These are phyloP conservation scores for Coemansia sp. DNA, from an alignment of 192 early-diverging fungal species.

Conservation along the genomic window DNA sequence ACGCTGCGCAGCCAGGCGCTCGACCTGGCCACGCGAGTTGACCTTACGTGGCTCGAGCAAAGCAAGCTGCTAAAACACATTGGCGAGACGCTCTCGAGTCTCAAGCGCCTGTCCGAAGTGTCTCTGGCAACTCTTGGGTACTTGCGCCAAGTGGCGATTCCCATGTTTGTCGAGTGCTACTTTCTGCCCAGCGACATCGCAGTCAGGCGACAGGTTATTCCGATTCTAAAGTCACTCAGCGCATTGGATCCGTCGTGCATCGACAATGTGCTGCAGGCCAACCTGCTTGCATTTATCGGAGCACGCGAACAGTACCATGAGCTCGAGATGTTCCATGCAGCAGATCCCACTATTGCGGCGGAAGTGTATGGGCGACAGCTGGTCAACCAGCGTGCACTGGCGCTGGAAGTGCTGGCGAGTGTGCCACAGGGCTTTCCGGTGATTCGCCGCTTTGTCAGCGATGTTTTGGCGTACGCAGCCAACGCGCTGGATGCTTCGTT, in stretches of 20 bases:
- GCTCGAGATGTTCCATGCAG: conserved; percentile 11
- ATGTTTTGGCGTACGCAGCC: conserved; percentile 26
- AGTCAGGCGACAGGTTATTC: conserved; percentile 35
- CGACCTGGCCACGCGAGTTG: conserved; percentile 6
- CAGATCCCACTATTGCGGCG: conserved; percentile 1
- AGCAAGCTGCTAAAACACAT: conserved; percentile 31
- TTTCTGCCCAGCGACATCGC: conserved; percentile 31
- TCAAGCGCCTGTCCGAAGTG: conserved; percentile 14
- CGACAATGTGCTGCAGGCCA: conserved; percentile 24
- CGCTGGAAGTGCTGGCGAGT: conserved; percentile 32
- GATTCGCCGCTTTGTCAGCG: conserved; percentile 24
- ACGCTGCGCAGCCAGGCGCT: background rate
- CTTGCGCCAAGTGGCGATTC: conserved; percentile 35
- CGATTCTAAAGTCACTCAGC: conserved; percentile 28
- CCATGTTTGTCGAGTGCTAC: conserved; percentile 43
- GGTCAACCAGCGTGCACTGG: conserved; percentile 29
- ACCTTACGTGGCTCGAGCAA: conserved; percentile 43
- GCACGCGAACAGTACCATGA: conserved; percentile 12
- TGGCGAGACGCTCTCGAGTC: conserved; percentile 10
- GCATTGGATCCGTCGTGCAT: conserved; percentile 23
- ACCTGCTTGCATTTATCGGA: conserved; percentile 38
- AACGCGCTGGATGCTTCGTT: conserved; percentile 17
- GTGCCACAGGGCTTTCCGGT: conserved; percentile 31
- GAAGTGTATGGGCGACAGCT: conserved; percentile 23
- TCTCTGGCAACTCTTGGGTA: conserved; percentile 19